These are phyloP conservation scores for Nakaseomyces bracarensis DNA, from an alignment of 1,139 yeast genomes.

Conservation along the genomic window DNA sequence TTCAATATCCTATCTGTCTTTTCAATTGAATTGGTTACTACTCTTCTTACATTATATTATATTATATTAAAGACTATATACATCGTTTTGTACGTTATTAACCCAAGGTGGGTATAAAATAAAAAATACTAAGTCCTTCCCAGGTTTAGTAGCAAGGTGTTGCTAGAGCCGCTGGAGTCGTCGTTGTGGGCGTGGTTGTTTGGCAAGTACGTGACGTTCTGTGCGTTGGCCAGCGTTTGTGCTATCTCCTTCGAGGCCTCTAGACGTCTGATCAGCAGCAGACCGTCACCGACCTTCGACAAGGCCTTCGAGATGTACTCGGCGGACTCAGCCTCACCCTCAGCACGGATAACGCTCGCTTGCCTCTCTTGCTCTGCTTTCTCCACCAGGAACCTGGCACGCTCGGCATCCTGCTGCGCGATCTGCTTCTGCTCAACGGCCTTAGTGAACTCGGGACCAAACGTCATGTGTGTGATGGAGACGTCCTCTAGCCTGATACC, in stretches of 20 bases:
- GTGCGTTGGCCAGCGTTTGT: constrained; percentile 67
- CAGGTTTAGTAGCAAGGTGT: constrained; percentile 46
- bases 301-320: constrained; percentile 91
- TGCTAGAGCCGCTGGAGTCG: constrained; percentile 28
- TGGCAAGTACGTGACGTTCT: constrained; percentile 91
- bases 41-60: no score
- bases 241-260: constrained; percentile 98
- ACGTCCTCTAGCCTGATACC: constrained; percentile 92
- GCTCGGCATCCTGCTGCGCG: constrained; percentile 98
- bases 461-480: constrained; percentile 95
- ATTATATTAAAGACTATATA: background rate
- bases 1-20: no score
- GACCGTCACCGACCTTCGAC: constrained; percentile 92
- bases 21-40: no score
- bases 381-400: constrained; percentile 90
- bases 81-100: background rate
- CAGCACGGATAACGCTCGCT: constrained; percentile 93
- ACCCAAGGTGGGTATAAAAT: no score
- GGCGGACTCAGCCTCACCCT: constrained; percentile 99
- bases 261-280: constrained; percentile 85
- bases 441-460: constrained; percentile 93
- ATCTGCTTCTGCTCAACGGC: constrained; percentile 99
- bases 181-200: constrained; percentile 37
- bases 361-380: constrained; percentile 96
- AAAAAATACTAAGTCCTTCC: constrained; percentile 34